These are phyloP conservation scores for Salix udensis DNA, from an alignment of 345 rosid genomes.

Conservation along the genomic window DNA sequence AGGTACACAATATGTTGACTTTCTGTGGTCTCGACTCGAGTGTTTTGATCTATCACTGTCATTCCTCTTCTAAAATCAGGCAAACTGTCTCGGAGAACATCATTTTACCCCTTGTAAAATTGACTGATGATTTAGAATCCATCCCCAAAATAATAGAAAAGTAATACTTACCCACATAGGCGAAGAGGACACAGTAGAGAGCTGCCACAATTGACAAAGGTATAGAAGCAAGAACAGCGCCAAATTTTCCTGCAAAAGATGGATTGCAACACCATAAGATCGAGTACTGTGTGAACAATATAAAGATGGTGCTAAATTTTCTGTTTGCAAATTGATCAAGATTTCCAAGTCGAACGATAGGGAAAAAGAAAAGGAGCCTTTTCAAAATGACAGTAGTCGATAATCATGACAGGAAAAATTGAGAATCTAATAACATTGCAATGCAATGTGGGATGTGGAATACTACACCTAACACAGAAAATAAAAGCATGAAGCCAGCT, in stretches of 20 bases:
- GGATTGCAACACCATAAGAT: not conserved
- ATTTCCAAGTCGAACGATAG: not conserved
- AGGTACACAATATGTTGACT: not conserved
- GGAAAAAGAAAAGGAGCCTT: not conserved
- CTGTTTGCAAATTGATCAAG: not conserved
- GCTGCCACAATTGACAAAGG: slow-evolving; percentile 84
- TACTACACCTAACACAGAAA: slow-evolving; percentile 64
- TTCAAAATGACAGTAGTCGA: not conserved
- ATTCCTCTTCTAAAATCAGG: not conserved
- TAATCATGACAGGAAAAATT: not conserved
- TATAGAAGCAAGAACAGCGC: slow-evolving; percentile 88
- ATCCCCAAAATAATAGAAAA: not conserved
- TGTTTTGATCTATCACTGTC: not conserved
- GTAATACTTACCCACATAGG: slow-evolving; percentile 69
- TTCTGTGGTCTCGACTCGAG: not conserved
- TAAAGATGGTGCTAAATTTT: not conserved
- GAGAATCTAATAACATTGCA: not conserved
- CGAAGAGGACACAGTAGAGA: slow-evolving; percentile 72
- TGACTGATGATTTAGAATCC: not conserved
- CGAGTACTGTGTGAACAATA: not conserved
- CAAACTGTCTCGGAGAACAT: not conserved
- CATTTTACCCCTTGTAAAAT: not conserved
- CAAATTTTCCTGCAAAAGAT: slow-evolving; percentile 66
- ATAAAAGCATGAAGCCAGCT: slow-evolving; percentile 87
- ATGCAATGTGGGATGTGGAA: not conserved